These are phyloP conservation scores for Podospora fimiseda DNA, from an alignment of 495 filamentous ascomycete species.

Conservation along the genomic window DNA sequence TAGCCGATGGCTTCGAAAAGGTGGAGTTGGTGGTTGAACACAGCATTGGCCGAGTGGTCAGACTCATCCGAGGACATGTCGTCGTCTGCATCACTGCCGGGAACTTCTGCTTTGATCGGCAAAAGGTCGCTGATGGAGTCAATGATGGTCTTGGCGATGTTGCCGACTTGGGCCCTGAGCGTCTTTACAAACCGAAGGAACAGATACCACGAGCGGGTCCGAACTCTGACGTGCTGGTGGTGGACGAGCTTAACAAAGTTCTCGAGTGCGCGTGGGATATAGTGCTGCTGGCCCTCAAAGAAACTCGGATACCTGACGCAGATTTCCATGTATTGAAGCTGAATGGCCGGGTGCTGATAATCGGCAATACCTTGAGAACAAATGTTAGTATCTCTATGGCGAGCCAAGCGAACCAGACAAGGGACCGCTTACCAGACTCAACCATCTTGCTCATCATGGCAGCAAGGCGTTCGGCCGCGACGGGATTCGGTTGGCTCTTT, in stretches of 20 bases:
- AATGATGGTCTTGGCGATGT: slow-evolving; percentile 83
- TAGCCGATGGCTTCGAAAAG: slow-evolving; percentile 92
- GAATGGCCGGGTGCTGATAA: slow-evolving; percentile 83
- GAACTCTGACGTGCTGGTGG: slow-evolving; percentile 74
- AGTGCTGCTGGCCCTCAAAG: slow-evolving; percentile 72
- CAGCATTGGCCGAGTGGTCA: slow-evolving; percentile 76
- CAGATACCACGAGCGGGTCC: slow-evolving; percentile 90
- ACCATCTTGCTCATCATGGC: slow-evolving; percentile 94
- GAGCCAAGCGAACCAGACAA: too few species aligned
- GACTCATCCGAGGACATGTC: slow-evolving; percentile 92
- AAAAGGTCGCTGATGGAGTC: slow-evolving; percentile 83
- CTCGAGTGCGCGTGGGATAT: slow-evolving; percentile 81
- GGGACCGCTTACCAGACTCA: slow-evolving; percentile 81
- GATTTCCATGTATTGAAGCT: slow-evolving; percentile 97
- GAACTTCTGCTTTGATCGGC: slow-evolving; percentile 81
- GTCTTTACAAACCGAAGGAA: slow-evolving; percentile 92
- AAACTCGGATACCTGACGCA: slow-evolving; percentile 90
- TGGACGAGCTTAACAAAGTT: slow-evolving; percentile 87
- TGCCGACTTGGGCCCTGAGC: slow-evolving; percentile 71
- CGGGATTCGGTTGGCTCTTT: slow-evolving; percentile 70
- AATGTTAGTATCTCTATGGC: too few species aligned
- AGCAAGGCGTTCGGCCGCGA: slow-evolving; percentile 68
- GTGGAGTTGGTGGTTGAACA: slow-evolving; percentile 86
- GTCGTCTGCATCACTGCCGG: slow-evolving; percentile 69
- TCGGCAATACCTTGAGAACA: slow-evolving; percentile 76